phyloP scores from a whole-genome alignment of 495 filamentous ascomycete species.

The Penicillium paxilli region DNA sequence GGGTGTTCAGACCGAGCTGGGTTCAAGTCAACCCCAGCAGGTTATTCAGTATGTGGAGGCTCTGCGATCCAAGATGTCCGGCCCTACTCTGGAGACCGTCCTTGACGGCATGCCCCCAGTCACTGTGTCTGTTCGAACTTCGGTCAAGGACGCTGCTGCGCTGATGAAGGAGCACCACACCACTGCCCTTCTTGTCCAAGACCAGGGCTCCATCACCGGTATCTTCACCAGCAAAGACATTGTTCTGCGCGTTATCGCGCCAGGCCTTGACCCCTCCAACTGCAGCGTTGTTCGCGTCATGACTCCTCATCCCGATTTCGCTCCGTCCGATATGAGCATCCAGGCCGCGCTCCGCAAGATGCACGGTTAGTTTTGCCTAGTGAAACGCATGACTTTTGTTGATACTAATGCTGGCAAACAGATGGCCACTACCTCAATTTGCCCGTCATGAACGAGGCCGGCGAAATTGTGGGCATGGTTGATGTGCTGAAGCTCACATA shows the following conservation, averaged over 20 bases:
- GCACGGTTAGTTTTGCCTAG: conserved; percentile 69
- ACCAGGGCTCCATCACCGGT: conserved; percentile 94
- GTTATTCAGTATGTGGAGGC: conserved; percentile 99
- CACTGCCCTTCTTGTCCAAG: conserved; percentile 92
- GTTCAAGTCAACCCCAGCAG: conserved; percentile 94
- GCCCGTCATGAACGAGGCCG: conserved; percentile 95
- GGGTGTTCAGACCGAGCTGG: conserved; percentile 97
- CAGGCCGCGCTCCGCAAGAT: conserved; percentile 97
- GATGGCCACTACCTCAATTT: conserved; percentile 98
- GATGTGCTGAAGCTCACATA: conserved; percentile 98
- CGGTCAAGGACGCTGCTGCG: conserved; percentile 90
- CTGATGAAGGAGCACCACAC: conserved; percentile 99
- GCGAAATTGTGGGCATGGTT: conserved; percentile 99
- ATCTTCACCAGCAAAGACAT: conserved; percentile 99
- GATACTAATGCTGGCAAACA: conserved; percentile 37
- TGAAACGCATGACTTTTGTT: neutral
- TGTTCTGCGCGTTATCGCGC: conserved; percentile 95
- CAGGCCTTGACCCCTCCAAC: conserved; percentile 88
- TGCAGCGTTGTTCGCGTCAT: conserved; percentile 98
- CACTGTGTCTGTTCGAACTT: conserved; percentile 92
- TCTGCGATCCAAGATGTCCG: conserved; percentile 93
- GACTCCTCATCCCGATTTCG: conserved; percentile 98
- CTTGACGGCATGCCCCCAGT: conserved; percentile 88
- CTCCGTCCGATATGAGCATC: conserved; percentile 98
- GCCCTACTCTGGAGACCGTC: conserved; percentile 92